Evolutionary conservation across 2,329 filamentous ascomycete species (phyloP).

Genomic region (Botrytis medusae): DNA sequence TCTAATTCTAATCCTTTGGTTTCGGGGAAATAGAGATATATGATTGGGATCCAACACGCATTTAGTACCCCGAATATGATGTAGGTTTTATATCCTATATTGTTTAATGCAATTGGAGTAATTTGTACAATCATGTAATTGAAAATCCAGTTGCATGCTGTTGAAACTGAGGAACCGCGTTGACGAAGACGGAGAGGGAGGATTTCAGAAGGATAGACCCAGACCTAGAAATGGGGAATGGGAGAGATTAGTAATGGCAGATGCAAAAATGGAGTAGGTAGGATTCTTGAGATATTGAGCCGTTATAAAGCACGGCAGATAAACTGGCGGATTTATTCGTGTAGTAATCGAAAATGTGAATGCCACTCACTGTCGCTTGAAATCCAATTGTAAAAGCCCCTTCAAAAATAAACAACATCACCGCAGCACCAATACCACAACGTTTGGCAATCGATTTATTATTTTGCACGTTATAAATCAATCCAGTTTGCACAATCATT

Average conservation of each 20-base stretch:
- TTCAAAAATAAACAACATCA: constrained; percentile 60
- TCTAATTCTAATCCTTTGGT: constrained; percentile 64
- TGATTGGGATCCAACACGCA: constrained; percentile 46
- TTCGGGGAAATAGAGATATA: constrained; percentile 65
- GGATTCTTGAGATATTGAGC: not conserved
- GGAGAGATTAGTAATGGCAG: not conserved
- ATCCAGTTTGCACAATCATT: constrained; percentile 45
- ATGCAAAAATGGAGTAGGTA: not conserved
- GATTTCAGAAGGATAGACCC: constrained; percentile 61
- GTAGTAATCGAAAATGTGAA: not conserved
- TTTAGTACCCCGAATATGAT: constrained; percentile 41
- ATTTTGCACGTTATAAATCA: constrained; percentile 45
- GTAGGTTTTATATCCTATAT: constrained; percentile 45
- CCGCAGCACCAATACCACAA: constrained; percentile 44
- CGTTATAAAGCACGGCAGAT: no score
- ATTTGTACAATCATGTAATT: constrained; percentile 55
- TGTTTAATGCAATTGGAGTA: constrained; percentile 41
- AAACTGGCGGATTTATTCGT: not conserved
- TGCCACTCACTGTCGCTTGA: constrained; percentile 51
- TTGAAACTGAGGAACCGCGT: constrained; percentile 61
- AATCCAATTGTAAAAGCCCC: constrained; percentile 61
- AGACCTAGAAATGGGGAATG: constrained; percentile 34
- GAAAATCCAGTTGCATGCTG: constrained; percentile 50
- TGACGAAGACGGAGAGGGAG: constrained; percentile 58
- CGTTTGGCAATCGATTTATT: constrained; percentile 38